Evolutionary conservation across 257 asterid genomes (phyloP), one percentile per base, ranked within the genome.

Genomic region (Ilex aquifolium): DNA sequence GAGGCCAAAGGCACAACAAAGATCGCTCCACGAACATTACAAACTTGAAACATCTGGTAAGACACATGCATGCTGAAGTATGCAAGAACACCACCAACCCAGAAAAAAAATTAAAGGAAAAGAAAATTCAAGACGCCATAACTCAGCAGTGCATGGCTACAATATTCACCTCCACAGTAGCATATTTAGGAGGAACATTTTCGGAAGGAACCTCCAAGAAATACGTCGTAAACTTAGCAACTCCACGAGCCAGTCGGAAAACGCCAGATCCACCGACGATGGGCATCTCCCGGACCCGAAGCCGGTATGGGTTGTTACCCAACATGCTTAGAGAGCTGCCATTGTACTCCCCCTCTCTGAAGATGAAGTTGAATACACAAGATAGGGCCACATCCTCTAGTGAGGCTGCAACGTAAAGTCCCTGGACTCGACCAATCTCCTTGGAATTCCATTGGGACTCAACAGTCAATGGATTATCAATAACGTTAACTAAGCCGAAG

Each of bases 191-290:
- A 21, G 27, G 27, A 21, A 21, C 27, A 21, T 21, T 21, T 21
- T 21, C 27, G 27, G 27, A 21, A 21, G 27, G 27, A 21, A 21
- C 27, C 0, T 87, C 77, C 7, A 60, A 7, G 44, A 54, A 59
- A 64, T 78, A 69, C 0, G 97, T 87, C 7, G 64, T 69, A 12
- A 90, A 95, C 13, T 6, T 11, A 9, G 57, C 57, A 1, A 7
- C 3, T 53, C 57, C 57, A 53, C 57, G 57, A 3, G 57, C 31
- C 31, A 53, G 30, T 29, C 57, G 57, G 57, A 53, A 53, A n/a
- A 87, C 80, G 1, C 97, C 95, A 13, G 97, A 87, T 4, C 97
- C 95, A 1, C 97, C 97, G 0, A 87, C 95, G 0, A 90, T 71
- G 0, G 97, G 78, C 97, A 90, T 80, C 72, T 90, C 97, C n/a